Conservation (phyloP, 1,284 basidiomycete genomes). For the Ceratobasidium sp. region DNA sequence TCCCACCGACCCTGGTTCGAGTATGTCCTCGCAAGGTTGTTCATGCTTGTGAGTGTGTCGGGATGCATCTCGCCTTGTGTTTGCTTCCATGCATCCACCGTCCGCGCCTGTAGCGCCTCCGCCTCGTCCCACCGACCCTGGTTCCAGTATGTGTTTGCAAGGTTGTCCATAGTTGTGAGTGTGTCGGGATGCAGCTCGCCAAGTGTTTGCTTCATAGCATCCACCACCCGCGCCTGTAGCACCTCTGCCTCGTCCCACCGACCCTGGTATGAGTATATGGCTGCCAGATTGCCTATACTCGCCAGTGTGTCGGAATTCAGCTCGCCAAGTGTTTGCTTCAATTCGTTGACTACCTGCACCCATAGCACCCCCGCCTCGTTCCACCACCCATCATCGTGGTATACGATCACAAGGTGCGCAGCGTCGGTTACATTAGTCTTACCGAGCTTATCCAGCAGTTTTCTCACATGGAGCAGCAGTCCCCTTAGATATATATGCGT, state of each 20-base stretch:
- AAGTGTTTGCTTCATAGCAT: neutral
- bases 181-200: constrained; percentile 5
- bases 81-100: neutral
- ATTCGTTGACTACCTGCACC: neutral
- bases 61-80: neutral
- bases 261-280: no score
- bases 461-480: neutral
- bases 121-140: constrained; percentile 29
- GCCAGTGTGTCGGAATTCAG: no score
- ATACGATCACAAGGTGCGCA: neutral
- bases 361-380: neutral
- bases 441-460: neutral
- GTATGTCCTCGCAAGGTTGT: neutral
- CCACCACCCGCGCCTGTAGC: no score
- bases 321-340: neutral
- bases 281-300: no score
- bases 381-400: neutral
- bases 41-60: neutral
- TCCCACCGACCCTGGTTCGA: neutral
- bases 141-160: constrained; percentile 13
- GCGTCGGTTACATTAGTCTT: no score
- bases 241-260: no score
- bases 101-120: neutral
- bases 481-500: neutral
- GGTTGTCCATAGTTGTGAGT: neutral